Percentiles rank a stretch among this genome's conserved stretches.
phyloP scores from a whole-genome alignment of 2,329 filamentous ascomycete genomes.

The Thielaviopsis punctulata region DNA sequence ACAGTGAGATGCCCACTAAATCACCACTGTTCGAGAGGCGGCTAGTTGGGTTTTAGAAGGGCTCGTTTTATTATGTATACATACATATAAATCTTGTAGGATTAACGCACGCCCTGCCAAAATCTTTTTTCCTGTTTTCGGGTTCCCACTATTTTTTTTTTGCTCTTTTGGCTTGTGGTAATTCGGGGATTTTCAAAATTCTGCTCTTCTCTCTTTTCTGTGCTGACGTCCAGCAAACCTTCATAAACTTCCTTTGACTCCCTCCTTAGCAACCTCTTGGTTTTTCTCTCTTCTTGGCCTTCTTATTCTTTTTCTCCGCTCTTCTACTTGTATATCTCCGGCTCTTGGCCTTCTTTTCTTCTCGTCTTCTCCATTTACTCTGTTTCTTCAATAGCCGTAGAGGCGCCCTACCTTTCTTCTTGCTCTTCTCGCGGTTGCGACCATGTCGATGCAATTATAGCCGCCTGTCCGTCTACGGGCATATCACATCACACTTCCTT shows the following conservation, averaged over 20 bases:
- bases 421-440: conserved; percentile 8
- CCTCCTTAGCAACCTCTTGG: neutral
- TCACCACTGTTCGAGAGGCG: no score
- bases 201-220: neutral
- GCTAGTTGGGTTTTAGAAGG: no score
- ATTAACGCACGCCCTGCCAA: neutral
- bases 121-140: no score
- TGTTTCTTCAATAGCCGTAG: conserved; percentile 4
- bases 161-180: no score
- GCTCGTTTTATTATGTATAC: no score
- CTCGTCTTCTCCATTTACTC: conserved; percentile 2
- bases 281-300: neutral
- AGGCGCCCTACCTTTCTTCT: conserved; percentile 4
- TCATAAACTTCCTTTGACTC: neutral
- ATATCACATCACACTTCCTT: neutral
- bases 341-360: conserved; percentile 2
- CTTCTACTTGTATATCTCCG: neutral
- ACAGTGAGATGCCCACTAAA: no score
- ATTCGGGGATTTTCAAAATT: no score
- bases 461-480: conserved; percentile 10
- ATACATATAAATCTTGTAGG: no score
- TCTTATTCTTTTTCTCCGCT: neutral
- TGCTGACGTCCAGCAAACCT: no score
- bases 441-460: conserved; percentile 11
- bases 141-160: neutral